Base-by-base conservation (phyloP, 306 rosid species). In the Macrotyloma uniflorum region DNA sequence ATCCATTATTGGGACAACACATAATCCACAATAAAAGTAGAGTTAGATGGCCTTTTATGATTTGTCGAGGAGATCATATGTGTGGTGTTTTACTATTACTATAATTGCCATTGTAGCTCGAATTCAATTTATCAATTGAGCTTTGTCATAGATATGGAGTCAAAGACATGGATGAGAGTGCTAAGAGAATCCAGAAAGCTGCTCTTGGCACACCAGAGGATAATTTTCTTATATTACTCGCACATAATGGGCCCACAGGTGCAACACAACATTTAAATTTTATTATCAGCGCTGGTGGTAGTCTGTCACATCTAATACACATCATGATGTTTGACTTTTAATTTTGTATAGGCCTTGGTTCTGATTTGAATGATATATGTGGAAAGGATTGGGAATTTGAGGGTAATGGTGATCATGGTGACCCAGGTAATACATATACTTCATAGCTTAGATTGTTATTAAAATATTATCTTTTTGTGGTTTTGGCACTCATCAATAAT, bases 231-330 rank as follows among this genome's bases (percentile, higher is more conserved):
- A 69, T 93, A 78, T 49, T 89, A 78, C 96, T 93, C 72, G 98
- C 98, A 72, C 98, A 93, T 77, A 91, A 93, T 84, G 98, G 95
- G 69, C 98, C 97, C 33, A 81, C 90, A 83, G 95, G 97, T 94
- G 72, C 32, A 40, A 61, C 69, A 23, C 40, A n/a, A 0, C 74
- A 51, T 76, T 55, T 80, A 55, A 43, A 70, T 42, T 68, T 61
- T 57, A 75, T 75, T 66, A 26, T 36, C 59, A 40, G 32, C 66
- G 24, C 24, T 23, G 35, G n/a, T 33, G 36, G 62, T 32, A 10
- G 30, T 14, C 67, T 68, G 63, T 70, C 45, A n/a, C 35, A 64
- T 64, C 78, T 61, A 50, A 62, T 35, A 15, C 75, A 64, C 67
- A 78, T 14, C 70, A 43, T 62, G 67, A 71, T 74, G 59, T 67